Base-by-base conservation (phyloP, 1,284 basidiomycete genomes). In the Microbotryum violaceum region DNA sequence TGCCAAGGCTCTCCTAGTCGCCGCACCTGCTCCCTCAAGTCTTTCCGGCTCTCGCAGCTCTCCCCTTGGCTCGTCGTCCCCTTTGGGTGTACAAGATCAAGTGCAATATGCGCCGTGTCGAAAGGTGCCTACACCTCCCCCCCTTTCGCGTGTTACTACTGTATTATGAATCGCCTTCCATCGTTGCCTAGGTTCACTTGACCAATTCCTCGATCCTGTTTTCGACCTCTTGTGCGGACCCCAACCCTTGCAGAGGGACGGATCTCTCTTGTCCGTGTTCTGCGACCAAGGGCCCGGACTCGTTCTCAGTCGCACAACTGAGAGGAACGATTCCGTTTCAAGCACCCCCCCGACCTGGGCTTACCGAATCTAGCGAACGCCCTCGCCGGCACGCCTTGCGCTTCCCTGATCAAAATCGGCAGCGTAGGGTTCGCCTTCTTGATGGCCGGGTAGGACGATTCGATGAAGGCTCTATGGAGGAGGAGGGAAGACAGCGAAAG, bases 361-460 rank as follows among this genome's bases (percentile, higher is more conserved):
- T 27, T 27, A 94, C 91, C 91, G 73, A 91, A 93, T 73, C 91
- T 81, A 51, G 88, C 91, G 79, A 93, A 94, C 49, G 85, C 86
- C 72, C 90, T 81, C 57, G 91, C 89, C 53, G 89, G 88, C 10
- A 90, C 89, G 37, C 88, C 90, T 67, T 79, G 80, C n/a, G 91
- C 91, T 79, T 96, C 90, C 67, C 91, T 82, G 72, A 96, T 89
- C 70, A 96, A 76, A 48, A 96, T 82, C 46, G 91, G 92, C 37
- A 96, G 78, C 76, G 93, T 86, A 49, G 91, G 92, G 75, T 96
- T 92, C 74, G 88, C 80, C 70, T 87, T 80, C 79, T 96, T 96
- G 75, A 96, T 82, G 54, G 80, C 72, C 3, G 88, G 85, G 76
- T 96, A 96, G 60, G 84, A 81, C 29, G 86, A 80, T 56, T 86